phyloP scores from a whole-genome alignment of 202 grass and related monocot species.

The Zizania palustris region DNA sequence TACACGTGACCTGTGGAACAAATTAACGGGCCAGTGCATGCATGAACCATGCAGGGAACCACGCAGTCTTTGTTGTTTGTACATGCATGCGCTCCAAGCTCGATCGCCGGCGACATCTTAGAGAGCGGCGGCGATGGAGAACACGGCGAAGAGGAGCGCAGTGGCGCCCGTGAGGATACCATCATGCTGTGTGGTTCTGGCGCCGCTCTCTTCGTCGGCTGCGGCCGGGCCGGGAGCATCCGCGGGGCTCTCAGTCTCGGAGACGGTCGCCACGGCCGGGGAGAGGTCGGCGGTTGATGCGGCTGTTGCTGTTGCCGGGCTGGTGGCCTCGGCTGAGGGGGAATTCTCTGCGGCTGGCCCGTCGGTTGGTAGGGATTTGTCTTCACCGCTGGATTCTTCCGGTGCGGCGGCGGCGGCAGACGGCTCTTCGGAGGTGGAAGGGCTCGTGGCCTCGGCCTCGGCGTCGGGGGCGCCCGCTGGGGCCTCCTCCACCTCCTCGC shows the following conservation, averaged over 20 bases:
- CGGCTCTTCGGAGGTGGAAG: neutral
- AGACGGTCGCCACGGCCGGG: neutral
- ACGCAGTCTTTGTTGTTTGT: too few relatives aligned
- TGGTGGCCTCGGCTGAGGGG: neutral
- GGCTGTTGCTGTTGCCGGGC: too few relatives aligned
- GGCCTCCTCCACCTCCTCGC: conserved; percentile 29
- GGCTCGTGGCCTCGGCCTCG: conserved; percentile 10
- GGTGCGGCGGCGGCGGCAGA: conserved; percentile 32
- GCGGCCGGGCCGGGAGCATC: conserved; percentile 29
- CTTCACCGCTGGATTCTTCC: conserved; percentile 34
- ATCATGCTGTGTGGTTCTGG: neutral
- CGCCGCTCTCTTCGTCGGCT: conserved; percentile 37
- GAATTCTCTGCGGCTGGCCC: conserved; percentile 4
- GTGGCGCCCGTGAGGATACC: conserved; percentile 15
- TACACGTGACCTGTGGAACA: too few relatives aligned
- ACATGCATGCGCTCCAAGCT: neutral
- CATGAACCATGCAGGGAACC: too few relatives aligned
- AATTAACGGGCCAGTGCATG: too few relatives aligned
- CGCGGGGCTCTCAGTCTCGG: conserved; percentile 19
- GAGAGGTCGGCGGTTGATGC: neutral
- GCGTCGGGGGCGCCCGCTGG: conserved; percentile 30
- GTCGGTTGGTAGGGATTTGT: conserved; percentile 24
- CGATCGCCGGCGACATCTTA: conserved; percentile 6
- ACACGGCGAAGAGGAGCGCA: conserved; percentile 14
- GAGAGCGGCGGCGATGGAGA: conserved; percentile 14